Percentiles rank a stretch among this genome's conserved stretches.
Evolutionary conservation across 2,329 filamentous ascomycete species (phyloP).

Genomic region (Ilyonectria sp.): DNA sequence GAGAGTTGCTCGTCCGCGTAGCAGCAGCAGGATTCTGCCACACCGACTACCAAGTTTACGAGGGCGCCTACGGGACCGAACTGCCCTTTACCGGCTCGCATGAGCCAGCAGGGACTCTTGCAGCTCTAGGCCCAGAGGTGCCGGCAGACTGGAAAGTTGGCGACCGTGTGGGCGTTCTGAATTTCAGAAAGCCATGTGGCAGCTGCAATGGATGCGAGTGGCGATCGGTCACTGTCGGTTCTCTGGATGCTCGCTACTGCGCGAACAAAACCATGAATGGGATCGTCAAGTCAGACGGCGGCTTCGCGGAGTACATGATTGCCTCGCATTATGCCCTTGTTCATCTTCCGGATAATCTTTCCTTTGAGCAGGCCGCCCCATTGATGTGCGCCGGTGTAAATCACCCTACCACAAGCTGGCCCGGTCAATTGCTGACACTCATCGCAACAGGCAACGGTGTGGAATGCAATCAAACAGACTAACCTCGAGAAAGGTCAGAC

Average conservation of each 20-base stretch:
- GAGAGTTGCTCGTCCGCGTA: slow-evolving; percentile 34
- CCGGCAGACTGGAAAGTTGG: slow-evolving; percentile 30
- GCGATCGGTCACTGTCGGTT: slow-evolving; percentile 22
- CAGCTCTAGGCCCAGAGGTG: slow-evolving; percentile 31
- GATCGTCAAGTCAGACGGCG: slow-evolving; percentile 30
- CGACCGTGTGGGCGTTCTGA: slow-evolving; percentile 37
- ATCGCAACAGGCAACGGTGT: slow-evolving; percentile 33
- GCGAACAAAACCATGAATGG: slow-evolving; percentile 38
- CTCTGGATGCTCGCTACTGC: slow-evolving; percentile 38
- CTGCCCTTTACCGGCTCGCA: slow-evolving; percentile 41
- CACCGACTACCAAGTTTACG: slow-evolving; percentile 40
- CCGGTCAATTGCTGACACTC: not conserved
- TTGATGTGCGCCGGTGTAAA: slow-evolving; percentile 38
- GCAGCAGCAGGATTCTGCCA: slow-evolving; percentile 37
- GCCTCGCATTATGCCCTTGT: slow-evolving; percentile 34
- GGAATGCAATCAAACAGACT: slow-evolving; percentile 36
- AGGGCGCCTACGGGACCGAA: slow-evolving; percentile 33
- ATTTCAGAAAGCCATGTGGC: slow-evolving; percentile 38
- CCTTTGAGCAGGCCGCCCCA: slow-evolving; percentile 39
- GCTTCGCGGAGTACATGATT: slow-evolving; percentile 39
- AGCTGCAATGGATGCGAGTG: slow-evolving; percentile 37
- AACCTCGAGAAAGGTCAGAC: slow-evolving; percentile 20
- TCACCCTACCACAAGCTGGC: not conserved
- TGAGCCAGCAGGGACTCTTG: slow-evolving; percentile 43
- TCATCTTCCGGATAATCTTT: slow-evolving; percentile 29